Percentiles rank a stretch among this genome's conserved stretches.
phyloP scores from a whole-genome alignment of 176 grass and related monocot genomes.

The Bothriochloa decipiens region DNA sequence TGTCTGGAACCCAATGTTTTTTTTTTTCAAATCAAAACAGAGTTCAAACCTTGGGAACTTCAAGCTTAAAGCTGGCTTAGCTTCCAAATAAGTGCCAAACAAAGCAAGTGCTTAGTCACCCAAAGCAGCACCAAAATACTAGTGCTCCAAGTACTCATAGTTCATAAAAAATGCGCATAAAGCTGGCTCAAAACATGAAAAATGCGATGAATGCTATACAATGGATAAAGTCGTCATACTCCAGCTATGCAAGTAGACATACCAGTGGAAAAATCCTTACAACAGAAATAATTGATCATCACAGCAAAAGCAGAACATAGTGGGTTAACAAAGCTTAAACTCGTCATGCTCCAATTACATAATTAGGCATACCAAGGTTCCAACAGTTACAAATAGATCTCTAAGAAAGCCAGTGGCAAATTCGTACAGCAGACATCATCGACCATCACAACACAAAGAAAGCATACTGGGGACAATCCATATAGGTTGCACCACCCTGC shows the following conservation, averaged over 20 bases:
- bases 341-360: background rate
- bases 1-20: no score
- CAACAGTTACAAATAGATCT: background rate
- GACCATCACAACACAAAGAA: background rate
- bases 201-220: no score
- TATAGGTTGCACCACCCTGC: background rate
- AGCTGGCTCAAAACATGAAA: background rate
- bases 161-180: background rate
- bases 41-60: no score
- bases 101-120: no score
- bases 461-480: slow-evolving; percentile 39
- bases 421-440: background rate
- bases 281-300: background rate
- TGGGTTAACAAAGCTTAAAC: background rate
- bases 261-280: no score
- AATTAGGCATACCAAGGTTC: background rate
- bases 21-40: no score
- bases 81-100: no score
- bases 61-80: no score
- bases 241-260: no score
- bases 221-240: no score
- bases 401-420: background rate
- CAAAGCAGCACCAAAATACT: no score
- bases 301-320: no score
- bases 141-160: background rate